These are phyloP conservation scores for Musa troglodytarum DNA, from an alignment of 176 grass and related monocot genomes.

Conservation along the genomic window DNA sequence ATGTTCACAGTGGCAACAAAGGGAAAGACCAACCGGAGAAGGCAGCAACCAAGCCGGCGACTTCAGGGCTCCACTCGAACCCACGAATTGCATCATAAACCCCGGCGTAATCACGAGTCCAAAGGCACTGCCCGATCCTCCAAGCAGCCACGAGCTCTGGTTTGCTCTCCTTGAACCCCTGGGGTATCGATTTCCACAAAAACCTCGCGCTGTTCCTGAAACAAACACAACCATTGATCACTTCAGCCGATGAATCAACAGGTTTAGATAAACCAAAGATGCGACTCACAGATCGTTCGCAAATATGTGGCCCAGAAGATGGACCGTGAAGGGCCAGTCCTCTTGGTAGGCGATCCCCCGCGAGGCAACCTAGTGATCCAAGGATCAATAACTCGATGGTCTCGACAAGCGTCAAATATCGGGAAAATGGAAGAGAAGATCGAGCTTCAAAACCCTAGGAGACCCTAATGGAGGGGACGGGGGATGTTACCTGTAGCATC, in stretches of 20 bases:
- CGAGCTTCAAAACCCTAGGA: slow-evolving; percentile 14
- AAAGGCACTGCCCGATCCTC: slow-evolving; percentile 86
- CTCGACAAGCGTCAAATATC: slow-evolving; percentile 4
- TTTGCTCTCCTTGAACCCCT: slow-evolving; percentile 62
- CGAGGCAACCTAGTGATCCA: slow-evolving; percentile 38
- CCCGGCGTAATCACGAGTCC: slow-evolving; percentile 70
- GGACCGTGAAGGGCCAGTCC: slow-evolving; percentile 80
- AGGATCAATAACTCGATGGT: not conserved
- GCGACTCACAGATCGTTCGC: slow-evolving; percentile 58
- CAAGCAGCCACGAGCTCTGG: slow-evolving; percentile 68
- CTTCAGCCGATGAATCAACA: not conserved
- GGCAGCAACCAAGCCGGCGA: slow-evolving; percentile 37
- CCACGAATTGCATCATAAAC: slow-evolving; percentile 40
- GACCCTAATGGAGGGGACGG: not conserved
- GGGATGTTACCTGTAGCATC: slow-evolving; percentile 29
- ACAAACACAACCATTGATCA: slow-evolving; percentile 3
- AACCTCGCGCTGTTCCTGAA: slow-evolving; percentile 83
- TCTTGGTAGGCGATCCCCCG: slow-evolving; percentile 43
- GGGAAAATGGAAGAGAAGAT: not conserved
- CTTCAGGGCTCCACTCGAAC: slow-evolving; percentile 68
- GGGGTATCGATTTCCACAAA: slow-evolving; percentile 78
- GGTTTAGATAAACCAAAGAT: not conserved
- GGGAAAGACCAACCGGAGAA: slow-evolving; percentile 47
- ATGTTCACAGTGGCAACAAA: not conserved
- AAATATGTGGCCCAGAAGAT: slow-evolving; percentile 74